Percentiles rank a stretch among this genome's conserved stretches.
Conservation (phyloP, 768 basidiomycete genomes). For the Rhodocollybia butyracea region DNA sequence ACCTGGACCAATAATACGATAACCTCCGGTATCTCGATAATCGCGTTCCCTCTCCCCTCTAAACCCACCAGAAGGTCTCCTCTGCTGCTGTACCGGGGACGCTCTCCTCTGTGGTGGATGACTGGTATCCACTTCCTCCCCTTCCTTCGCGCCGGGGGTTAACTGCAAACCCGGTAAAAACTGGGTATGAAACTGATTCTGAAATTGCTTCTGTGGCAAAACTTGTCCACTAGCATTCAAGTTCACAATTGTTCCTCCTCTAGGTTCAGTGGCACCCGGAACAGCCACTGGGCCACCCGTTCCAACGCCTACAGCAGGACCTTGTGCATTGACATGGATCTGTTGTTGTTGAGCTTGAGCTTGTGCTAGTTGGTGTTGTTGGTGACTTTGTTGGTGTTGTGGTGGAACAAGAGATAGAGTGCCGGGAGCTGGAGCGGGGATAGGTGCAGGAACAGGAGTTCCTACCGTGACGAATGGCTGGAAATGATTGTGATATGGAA, state of each 20-base stretch:
- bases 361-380: conserved; percentile 8
- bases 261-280: neutral
- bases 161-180: conserved; percentile 22
- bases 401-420: conserved; percentile 8
- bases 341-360: conserved; percentile 7
- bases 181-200: conserved; percentile 28
- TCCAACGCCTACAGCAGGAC: neutral
- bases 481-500: neutral
- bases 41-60: conserved; percentile 2
- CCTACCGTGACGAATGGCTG: neutral
- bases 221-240: conserved; percentile 5
- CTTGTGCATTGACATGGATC: conserved; percentile 6
- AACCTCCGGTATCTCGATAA: conserved; percentile 3
- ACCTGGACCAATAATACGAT: conserved; percentile 10
- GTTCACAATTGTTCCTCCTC: conserved; percentile 1
- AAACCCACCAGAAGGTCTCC: too few species aligned
- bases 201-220: conserved; percentile 26
- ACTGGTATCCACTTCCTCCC: conserved; percentile 12
- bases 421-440: neutral
- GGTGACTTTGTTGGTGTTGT: conserved; percentile 7
- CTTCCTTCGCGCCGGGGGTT: neutral
- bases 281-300: neutral
- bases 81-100: conserved; percentile 7
- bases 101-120: conserved; percentile 16
- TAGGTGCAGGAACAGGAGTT: neutral